A percentile compares a stretch with the other conserved stretches of the same genome.
phyloP scores from a whole-genome alignment of 176 grass and related monocot genomes.

The Avena insularis region DNA sequence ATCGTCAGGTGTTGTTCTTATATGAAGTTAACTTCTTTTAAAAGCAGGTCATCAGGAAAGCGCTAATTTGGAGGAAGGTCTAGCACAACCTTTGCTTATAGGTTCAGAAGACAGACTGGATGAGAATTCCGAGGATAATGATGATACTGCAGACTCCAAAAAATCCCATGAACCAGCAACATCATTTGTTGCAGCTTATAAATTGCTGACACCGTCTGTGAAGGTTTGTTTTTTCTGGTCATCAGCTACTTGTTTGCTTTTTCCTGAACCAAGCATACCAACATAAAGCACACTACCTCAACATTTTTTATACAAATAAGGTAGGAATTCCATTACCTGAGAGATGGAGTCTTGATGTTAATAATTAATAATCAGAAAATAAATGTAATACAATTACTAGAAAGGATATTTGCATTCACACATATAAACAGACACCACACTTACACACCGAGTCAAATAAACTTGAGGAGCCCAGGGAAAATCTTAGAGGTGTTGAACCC shows the following conservation, averaged over 20 bases:
- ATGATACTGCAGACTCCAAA: constrained; percentile 55
- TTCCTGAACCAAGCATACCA: neutral
- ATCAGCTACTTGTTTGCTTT: neutral
- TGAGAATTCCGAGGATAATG: constrained; percentile 57
- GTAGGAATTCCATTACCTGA: neutral
- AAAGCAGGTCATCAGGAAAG: constrained; percentile 58
- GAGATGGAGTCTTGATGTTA: neutral
- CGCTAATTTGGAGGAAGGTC: constrained; percentile 74
- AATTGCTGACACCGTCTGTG: constrained; percentile 88
- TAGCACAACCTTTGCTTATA: constrained; percentile 72
- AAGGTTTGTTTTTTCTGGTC: constrained; percentile 56
- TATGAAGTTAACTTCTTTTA: constrained; percentile 23
- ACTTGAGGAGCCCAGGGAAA: neutral
- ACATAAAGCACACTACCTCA: neutral
- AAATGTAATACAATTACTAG: neutral
- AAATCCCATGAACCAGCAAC: constrained; percentile 72
- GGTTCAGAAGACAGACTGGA: constrained; percentile 55
- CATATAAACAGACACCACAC: neutral
- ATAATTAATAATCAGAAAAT: neutral
- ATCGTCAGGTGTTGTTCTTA: constrained; percentile 16
- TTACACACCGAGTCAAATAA: constrained; percentile 16
- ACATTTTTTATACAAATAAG: neutral
- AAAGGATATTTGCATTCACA: constrained; percentile 22
- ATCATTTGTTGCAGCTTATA: constrained; percentile 83
- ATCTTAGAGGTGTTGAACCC: neutral